These are phyloP conservation scores for apple (Malus domestica) DNA, from an alignment of 306 rosid species.

Conservation along the genomic window DNA sequence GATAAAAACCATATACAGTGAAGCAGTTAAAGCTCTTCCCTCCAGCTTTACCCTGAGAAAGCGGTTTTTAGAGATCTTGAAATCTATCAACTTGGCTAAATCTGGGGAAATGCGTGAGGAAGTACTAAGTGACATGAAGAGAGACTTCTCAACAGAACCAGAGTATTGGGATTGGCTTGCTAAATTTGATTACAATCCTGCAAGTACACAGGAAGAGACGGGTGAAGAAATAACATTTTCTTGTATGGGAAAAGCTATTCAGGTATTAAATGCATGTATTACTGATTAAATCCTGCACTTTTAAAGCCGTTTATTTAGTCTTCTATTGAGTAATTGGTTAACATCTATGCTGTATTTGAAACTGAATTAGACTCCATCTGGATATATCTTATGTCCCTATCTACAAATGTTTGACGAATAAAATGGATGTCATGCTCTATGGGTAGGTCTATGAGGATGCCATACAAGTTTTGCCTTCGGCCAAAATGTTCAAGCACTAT, in stretches of 20 bases:
- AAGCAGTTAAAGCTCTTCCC: constrained; percentile 72
- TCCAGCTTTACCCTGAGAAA: constrained; percentile 62
- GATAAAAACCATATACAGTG: constrained; percentile 50
- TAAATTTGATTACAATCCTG: constrained; percentile 45
- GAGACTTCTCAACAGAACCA: constrained; percentile 59
- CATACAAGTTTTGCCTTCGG: constrained; percentile 47
- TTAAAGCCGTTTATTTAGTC: neutral
- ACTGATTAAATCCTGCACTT: neutral
- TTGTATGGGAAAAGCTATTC: constrained; percentile 47
- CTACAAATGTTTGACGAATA: constrained; percentile 8
- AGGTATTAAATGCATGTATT: constrained; percentile 43
- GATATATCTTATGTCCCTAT: constrained; percentile 1
- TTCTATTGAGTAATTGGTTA: neutral
- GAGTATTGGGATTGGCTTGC: constrained; percentile 94
- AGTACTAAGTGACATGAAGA: constrained; percentile 56
- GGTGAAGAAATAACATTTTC: constrained; percentile 36
- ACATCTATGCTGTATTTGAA: neutral
- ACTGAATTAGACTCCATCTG: neutral
- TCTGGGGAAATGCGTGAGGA: constrained; percentile 55
- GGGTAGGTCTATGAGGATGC: constrained; percentile 84
- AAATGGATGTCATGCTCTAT: constrained; percentile 7
- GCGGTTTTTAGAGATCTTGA: constrained; percentile 73
- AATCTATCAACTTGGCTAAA: constrained; percentile 56
- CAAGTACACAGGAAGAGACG: constrained; percentile 22
- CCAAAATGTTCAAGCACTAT: constrained; percentile 44